A percentile compares a stretch with the other conserved stretches of the same genome.
Conservation (phyloP, 139 green algal genomes). For the Pseudopediastrum boryanum region DNA sequence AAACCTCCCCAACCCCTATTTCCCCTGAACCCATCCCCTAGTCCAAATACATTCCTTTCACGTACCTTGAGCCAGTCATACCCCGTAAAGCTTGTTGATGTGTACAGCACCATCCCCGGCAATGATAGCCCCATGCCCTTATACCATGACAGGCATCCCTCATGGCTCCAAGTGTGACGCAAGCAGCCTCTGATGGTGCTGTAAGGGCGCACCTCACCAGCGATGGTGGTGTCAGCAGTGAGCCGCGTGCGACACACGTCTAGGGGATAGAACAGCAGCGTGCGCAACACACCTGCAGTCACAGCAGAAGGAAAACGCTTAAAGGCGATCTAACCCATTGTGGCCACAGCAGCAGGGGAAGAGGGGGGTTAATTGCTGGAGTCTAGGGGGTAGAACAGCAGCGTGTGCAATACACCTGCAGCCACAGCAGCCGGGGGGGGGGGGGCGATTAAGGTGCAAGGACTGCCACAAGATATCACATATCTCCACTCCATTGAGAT, state of each 20-base stretch:
- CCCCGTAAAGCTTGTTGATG: slow-evolving; percentile 55
- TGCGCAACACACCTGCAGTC: slow-evolving; percentile 25
- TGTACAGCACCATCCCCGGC: slow-evolving; percentile 64
- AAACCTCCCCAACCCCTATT: background rate
- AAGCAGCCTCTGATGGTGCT: slow-evolving; percentile 29
- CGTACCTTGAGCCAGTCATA: slow-evolving; percentile 58
- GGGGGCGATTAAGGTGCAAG: too few relatives aligned
- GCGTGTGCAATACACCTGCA: slow-evolving; percentile 31
- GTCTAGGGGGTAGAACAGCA: slow-evolving; percentile 70
- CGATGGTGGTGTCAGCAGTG: slow-evolving; percentile 55
- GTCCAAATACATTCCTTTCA: background rate
- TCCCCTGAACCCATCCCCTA: background rate
- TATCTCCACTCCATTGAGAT: too few relatives aligned
- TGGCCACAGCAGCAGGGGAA: background rate
- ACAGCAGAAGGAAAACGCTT: background rate
- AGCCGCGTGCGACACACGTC: slow-evolving; percentile 64
- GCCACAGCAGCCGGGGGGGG: background rate
- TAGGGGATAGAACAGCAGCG: slow-evolving; percentile 65
- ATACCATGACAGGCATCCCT: slow-evolving; percentile 60
- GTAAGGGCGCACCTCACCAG: slow-evolving; percentile 37
- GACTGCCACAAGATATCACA: too few relatives aligned
- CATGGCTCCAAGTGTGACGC: slow-evolving; percentile 18
- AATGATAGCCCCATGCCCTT: slow-evolving; percentile 57
- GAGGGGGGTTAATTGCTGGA: too few relatives aligned
- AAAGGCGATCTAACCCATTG: too few relatives aligned